Base-by-base conservation (phyloP, 1,139 yeast species). In the Debaryomyces fabryi region DNA sequence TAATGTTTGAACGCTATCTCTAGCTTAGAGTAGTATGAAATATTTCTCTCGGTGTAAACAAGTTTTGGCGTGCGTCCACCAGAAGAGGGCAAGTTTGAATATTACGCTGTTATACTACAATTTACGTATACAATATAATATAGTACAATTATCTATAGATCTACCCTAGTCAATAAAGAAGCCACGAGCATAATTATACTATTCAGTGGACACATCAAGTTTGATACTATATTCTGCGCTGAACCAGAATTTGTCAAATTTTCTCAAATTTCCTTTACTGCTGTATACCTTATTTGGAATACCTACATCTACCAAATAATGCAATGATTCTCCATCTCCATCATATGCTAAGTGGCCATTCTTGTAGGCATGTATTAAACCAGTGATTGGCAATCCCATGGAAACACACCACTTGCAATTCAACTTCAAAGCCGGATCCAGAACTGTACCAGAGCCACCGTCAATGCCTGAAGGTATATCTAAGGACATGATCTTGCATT, bases 381-480 rank as follows among this genome's bases (percentile, higher is more conserved):
- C 89, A 8, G 82, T 78, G 45, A 88, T 67, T 2, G 96, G 96
- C 56, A 90, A 70, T 1, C 95, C 96, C 64, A 86, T 71, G 33
- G 92, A 85, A 9, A 86, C 78, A 46, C 89, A 78, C 76, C 83
- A 81, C 49, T 70, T 72, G 56, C 83, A 68, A 32, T 60, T 60
- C 21, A 74, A 58, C 32, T 60, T 60, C 42, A 75, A 55, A 16
- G 63, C 53, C 3, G 60, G 56, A 36, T 67, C 68, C 51, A 63
- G 63, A 2, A 69, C 60, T 4, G 84, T 76, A 7, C 96, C 97
- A 0, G 95, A 84, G 4, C 96, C 89, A 7, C 95, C 86, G 60
- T 90, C 96, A 38, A 88, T 74, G 6, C 97, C 97, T 0, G 92
- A 80, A 2, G 96, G 95, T 30, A 88, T 81, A 59, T 90, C 96